Evolutionary conservation across 2,329 filamentous ascomycete species (phyloP).

Genomic region (Ceratocystis destructans): DNA sequence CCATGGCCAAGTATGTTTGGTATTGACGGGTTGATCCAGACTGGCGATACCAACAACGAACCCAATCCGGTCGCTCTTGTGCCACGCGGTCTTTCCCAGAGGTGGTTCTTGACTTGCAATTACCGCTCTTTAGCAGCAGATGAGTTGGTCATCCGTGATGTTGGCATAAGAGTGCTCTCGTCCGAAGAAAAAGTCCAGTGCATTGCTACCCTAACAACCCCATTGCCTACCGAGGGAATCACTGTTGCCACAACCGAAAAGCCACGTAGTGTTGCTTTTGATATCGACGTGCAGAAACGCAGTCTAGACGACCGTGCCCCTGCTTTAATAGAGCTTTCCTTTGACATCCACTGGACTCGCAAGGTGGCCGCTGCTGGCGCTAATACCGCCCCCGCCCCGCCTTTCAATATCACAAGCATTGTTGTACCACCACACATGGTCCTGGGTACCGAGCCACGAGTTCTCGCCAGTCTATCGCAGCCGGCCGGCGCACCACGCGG

Average conservation of each 20-base stretch:
- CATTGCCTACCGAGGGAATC: slow-evolving; percentile 31
- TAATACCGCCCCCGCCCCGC: slow-evolving; percentile 17
- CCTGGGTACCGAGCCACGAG: slow-evolving; percentile 72
- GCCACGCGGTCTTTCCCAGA: slow-evolving; percentile 56
- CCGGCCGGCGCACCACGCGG: slow-evolving; percentile 25
- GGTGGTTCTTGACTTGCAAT: slow-evolving; percentile 62
- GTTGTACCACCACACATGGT: slow-evolving; percentile 68
- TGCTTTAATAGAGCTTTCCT: slow-evolving; percentile 57
- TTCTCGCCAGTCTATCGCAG: slow-evolving; percentile 49
- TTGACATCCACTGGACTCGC: slow-evolving; percentile 68
- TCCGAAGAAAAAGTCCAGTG: slow-evolving; percentile 44
- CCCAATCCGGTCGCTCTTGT: slow-evolving; percentile 23
- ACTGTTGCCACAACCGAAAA: slow-evolving; percentile 47
- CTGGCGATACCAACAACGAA: slow-evolving; percentile 24
- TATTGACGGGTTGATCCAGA: slow-evolving; percentile 32
- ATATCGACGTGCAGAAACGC: slow-evolving; percentile 59
- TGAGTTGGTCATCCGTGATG: slow-evolving; percentile 48
- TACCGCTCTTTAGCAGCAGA: slow-evolving; percentile 67
- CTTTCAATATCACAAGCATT: slow-evolving; percentile 51
- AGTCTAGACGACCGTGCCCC: slow-evolving; percentile 71
- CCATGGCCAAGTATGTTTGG: slow-evolving; percentile 83
- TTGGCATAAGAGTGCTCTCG: slow-evolving; percentile 48
- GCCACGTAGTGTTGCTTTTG: slow-evolving; percentile 59
- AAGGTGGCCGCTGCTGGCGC: slow-evolving; percentile 25
- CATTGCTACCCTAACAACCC: slow-evolving; percentile 30